Base-by-base conservation (phyloP, 371 early-diverging fungal genomes). In the Rhizopus sp. region DNA sequence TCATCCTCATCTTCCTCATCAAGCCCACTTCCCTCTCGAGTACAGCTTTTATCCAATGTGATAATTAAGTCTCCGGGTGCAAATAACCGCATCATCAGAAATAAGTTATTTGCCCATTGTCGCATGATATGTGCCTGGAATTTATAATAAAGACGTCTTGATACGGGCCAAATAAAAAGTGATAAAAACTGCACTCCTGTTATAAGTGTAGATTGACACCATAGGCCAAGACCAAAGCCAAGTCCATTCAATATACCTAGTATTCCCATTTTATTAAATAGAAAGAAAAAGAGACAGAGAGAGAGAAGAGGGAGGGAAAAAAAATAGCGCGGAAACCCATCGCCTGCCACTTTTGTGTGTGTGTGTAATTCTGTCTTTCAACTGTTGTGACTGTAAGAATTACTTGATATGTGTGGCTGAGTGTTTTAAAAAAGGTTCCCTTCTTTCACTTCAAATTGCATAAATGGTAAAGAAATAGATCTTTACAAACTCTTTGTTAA, bases 1-100 rank as follows among this genome's bases (percentile, higher is more conserved):
- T 56, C 50, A 1, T 12, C 45, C 7, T 61, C 69, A 3, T 65
- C 57, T 30, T 69, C 29, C 75, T 72, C 15, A 73, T 78, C 73
- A 77, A 87, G 23, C 78, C 68, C 17, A 58, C 58, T 61, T 76
- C 77, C 60, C 8, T 64, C 68, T 31, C 60, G 30, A 3, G 62
- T 60, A 57, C 63, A 67, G 34, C 76, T 75, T 30, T 69, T 63
- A 45, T 88, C 88, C 7, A 82, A 73, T 2, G 85, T 83, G 17
- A 90, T 57, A 13, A 87, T 67, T 37, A 91, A 65, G 17, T 78
- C 75, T 9, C 83, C 69, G 1, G 90, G 90, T 10, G 84, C 80
- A 63, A 88, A 88, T 5, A 80, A 64, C 48, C 80, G 84, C 54
- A 84, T 84, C 41, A 82, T 63, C 44, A 82, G 71, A 33, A 89